Conservation (phyloP, 129 eudicot species). For the Artemisia argyi region DNA sequence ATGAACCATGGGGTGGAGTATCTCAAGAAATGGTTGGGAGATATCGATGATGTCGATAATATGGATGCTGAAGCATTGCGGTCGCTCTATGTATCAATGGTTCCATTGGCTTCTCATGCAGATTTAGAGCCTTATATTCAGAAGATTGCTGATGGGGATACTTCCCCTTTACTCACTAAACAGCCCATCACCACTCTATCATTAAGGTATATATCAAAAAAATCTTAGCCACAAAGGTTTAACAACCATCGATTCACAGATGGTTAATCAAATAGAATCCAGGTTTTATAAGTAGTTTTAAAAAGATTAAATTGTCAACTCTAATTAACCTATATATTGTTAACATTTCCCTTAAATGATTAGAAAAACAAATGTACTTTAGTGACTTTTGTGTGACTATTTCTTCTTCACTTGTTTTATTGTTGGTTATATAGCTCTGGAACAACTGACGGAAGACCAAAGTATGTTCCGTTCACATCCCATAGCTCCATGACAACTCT, state of each 20-base stretch:
- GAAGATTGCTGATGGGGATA: slow-evolving; percentile 76
- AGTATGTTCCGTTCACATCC: slow-evolving; percentile 72
- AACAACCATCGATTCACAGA: background rate
- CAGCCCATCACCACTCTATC: slow-evolving; percentile 71
- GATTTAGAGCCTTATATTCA: slow-evolving; percentile 82
- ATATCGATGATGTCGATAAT: slow-evolving; percentile 34
- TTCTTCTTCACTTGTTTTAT: too few relatives aligned
- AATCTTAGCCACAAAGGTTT: too few relatives aligned
- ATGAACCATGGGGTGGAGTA: slow-evolving; percentile 61
- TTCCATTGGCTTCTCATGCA: slow-evolving; percentile 72
- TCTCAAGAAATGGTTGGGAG: slow-evolving; percentile 65
- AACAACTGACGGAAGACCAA: slow-evolving; percentile 88
- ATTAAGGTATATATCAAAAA: slow-evolving; percentile 42
- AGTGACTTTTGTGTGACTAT: too few relatives aligned
- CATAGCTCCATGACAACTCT: slow-evolving; percentile 83
- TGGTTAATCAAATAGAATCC: background rate
- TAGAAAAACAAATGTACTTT: too few relatives aligned
- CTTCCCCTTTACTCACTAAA: slow-evolving; percentile 61
- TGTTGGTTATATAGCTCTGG: slow-evolving; percentile 53
- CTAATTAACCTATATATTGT: too few relatives aligned
- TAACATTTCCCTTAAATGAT: too few relatives aligned
- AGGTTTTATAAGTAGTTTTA: too few relatives aligned
- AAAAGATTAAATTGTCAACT: too few relatives aligned
- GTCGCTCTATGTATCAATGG: slow-evolving; percentile 47
- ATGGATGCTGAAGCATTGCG: slow-evolving; percentile 48